These are phyloP conservation scores for Leucocoprinus birnbaumii DNA, from an alignment of 768 basidiomycete species.

Conservation along the genomic window DNA sequence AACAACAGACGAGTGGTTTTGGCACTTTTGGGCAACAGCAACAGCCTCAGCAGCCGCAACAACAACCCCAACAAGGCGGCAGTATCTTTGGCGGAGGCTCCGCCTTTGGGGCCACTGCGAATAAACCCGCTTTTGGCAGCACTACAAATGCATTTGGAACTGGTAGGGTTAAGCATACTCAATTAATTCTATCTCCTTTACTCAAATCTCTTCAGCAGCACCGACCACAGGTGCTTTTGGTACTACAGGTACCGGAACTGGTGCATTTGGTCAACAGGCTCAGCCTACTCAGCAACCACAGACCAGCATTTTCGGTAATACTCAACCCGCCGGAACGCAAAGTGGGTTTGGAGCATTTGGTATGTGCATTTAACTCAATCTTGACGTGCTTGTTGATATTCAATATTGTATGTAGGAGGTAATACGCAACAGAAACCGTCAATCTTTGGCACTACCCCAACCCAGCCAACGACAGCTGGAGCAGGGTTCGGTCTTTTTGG, in stretches of 20 bases:
- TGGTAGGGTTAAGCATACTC: slow-evolving; percentile 13
- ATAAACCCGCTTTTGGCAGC: slow-evolving; percentile 26
- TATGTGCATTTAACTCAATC: slow-evolving; percentile 15
- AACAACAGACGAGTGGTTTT: slow-evolving; percentile 37
- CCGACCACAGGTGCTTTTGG: slow-evolving; percentile 23
- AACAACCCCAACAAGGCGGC: slow-evolving; percentile 29
- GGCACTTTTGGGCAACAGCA: slow-evolving; percentile 46
- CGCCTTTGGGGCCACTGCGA: slow-evolving; percentile 31
- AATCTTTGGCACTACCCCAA: slow-evolving; percentile 28
- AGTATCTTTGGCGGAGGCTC: slow-evolving; percentile 22
- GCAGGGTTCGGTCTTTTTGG: slow-evolving; percentile 34
- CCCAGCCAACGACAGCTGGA: slow-evolving; percentile 24
- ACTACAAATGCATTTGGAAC: slow-evolving; percentile 32
- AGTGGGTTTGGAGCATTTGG: slow-evolving; percentile 40
- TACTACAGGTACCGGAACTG: slow-evolving; percentile 15
- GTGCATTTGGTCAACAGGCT: slow-evolving; percentile 18
- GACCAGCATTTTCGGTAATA: slow-evolving; percentile 29
- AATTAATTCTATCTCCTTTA: not conserved
- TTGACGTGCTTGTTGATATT: not conserved
- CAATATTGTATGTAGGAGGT: slow-evolving; percentile 10
- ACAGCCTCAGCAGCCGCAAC: slow-evolving; percentile 21
- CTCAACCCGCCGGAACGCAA: slow-evolving; percentile 23
- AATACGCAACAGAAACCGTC: slow-evolving; percentile 21
- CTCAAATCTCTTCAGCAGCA: not conserved
- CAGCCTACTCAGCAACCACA: slow-evolving; percentile 30